Evolutionary conservation across 1,139 yeast genomes (phyloP).

Genomic region (Entelexis paramagnoliae): DNA sequence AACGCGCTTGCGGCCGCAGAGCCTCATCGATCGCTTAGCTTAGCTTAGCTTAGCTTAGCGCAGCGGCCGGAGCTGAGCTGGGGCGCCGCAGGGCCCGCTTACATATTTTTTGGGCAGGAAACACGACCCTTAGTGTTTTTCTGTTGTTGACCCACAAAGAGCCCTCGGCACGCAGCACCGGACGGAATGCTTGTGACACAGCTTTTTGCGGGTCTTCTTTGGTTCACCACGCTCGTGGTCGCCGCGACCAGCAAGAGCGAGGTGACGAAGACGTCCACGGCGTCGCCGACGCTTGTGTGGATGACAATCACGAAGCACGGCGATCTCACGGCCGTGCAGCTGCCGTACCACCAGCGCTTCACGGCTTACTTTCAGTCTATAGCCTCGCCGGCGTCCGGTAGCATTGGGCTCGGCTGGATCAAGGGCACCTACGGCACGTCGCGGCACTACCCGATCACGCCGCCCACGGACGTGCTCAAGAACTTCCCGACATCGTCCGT

Average conservation of each 20-base stretch:
- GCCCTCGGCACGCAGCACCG: not conserved
- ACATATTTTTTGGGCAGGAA: conserved; percentile 1
- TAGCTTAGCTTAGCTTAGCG: not conserved
- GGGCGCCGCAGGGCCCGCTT: not conserved
- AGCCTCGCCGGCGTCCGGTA: conserved; percentile 40
- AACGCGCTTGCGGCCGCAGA: not conserved
- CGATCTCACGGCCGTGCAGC: conserved; percentile 7
- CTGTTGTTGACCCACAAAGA: not conserved
- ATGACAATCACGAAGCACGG: conserved; percentile 17
- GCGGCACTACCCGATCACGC: conserved; percentile 19
- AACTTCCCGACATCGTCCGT: not conserved
- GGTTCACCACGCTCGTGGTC: not conserved
- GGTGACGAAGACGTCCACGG: conserved; percentile 11
- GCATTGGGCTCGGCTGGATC: conserved; percentile 49
- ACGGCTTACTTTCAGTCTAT: conserved; percentile 33
- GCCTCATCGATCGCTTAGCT: not conserved
- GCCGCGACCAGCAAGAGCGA: not conserved
- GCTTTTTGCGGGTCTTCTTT: conserved; percentile 5
- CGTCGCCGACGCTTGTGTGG: conserved; percentile 21
- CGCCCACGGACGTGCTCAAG: conserved; percentile 1
- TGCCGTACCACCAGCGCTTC: conserved; percentile 43
- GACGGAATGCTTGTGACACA: conserved; percentile 2
- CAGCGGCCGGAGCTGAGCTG: not conserved
- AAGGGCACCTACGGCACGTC: conserved; percentile 46
- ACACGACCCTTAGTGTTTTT: not conserved